Evolutionary conservation across 1,284 basidiomycete species (phyloP), one percentile per base, ranked within the genome.

Genomic region (Malassezia globosa): DNA sequence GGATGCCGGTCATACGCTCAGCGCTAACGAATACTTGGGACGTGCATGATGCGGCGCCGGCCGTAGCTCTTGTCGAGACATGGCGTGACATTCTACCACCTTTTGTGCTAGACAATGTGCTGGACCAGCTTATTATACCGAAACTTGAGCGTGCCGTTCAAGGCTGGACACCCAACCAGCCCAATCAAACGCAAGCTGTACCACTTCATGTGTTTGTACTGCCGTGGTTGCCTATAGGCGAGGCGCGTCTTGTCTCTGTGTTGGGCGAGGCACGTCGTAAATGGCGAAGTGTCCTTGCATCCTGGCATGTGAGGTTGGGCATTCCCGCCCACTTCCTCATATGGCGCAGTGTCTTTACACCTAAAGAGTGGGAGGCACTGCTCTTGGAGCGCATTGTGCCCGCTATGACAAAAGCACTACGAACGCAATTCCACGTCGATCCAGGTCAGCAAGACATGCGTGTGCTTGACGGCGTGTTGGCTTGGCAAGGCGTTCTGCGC

Each of bases 71-170:
- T 1, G 84, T 89, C 66, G 85, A 94, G 70, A 78, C 82, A 0
- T 97, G 94, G 94, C 80, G 81, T 2, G 77, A 80, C 0, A 80
- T 94, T 45, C 77, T 97, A 1, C 94, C 94, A 0, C 77, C 77
- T 0, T 99, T 96, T 73, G 82, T 97, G 54, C 80, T 80, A 37
- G 92, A 97, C 74, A 99, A 97, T 68, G 76, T 97, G 49, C 79
- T 96, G 48, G 88, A 96, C 64, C 94, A 99, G 72, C 81, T 99
- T 23, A 78, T 97, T 35, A 74, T 97, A 14, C 94, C 94, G 1
- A 95, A 95, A 72, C 78, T 99, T 2, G 79, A 81, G 35, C 81
- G 82, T 45, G 81, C 87, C 1, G 80, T 97, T 77, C 80, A 4
- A 81, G 84, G 26, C 95, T 92, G 66, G 62, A 60, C 25, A 47